A percentile compares a stretch with the other conserved stretches of the same genome.
Evolutionary conservation across 1,139 yeast genomes (phyloP).

Genomic region (Hyphopichia khmerensis): DNA sequence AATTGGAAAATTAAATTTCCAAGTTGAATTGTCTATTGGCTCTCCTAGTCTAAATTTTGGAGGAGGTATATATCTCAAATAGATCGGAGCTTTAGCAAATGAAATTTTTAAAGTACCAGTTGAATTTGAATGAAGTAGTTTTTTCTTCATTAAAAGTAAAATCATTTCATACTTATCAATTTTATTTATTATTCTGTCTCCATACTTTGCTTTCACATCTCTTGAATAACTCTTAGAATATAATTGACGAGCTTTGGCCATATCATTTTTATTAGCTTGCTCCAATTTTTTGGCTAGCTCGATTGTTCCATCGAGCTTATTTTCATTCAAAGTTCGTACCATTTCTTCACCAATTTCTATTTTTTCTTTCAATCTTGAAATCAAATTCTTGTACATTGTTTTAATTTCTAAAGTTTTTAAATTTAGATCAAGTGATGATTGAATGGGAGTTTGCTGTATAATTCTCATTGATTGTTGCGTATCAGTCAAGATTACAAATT

Average conservation of each 20-base stretch:
- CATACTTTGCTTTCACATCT: slow-evolving; percentile 9
- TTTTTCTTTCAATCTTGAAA: slow-evolving; percentile 27
- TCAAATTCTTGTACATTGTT: slow-evolving; percentile 26
- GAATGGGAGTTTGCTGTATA: slow-evolving; percentile 17
- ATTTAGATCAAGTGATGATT: slow-evolving; percentile 8
- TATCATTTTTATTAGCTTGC: slow-evolving; percentile 16
- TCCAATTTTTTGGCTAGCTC: slow-evolving; percentile 15
- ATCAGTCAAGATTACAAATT: slow-evolving; percentile 41
- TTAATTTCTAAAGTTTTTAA: slow-evolving; percentile 15
- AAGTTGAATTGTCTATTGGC: slow-evolving; percentile 14
- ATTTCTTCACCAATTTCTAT: slow-evolving; percentile 22
- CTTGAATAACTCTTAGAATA: slow-evolving; percentile 11
- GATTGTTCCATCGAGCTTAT: slow-evolving; percentile 12
- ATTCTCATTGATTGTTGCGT: slow-evolving; percentile 27
- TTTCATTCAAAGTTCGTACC: slow-evolving; percentile 15
- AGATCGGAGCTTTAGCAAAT: slow-evolving; percentile 28
- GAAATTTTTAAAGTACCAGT: slow-evolving; percentile 19
- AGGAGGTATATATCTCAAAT: slow-evolving; percentile 35
- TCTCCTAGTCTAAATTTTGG: slow-evolving; percentile 15
- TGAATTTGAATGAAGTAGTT: slow-evolving; percentile 11
- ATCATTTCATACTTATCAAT: slow-evolving; percentile 9
- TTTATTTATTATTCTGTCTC: slow-evolving; percentile 3
- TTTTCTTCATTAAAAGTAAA: slow-evolving; percentile 13
- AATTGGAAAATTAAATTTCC: slow-evolving; percentile 34
- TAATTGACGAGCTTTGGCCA: slow-evolving; percentile 17